A percentile compares a stretch with the other conserved stretches of the same genome.
phyloP scores from a whole-genome alignment of 1,139 yeast species.

The Candida sanyaensis region DNA sequence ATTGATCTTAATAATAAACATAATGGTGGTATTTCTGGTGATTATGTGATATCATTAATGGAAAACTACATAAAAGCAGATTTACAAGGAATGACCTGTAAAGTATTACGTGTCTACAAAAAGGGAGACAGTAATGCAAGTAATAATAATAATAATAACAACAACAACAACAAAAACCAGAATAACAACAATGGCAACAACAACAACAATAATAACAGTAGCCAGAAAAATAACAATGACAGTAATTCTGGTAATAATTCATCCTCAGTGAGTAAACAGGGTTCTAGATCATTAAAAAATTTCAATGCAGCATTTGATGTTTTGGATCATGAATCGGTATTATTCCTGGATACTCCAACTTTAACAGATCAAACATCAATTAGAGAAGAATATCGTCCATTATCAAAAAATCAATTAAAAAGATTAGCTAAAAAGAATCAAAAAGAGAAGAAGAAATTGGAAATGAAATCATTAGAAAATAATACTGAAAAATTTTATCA shows the following conservation, averaged over 20 bases:
- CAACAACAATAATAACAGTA: neutral
- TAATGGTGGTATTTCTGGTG: slow-evolving; percentile 41
- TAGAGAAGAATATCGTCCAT: slow-evolving; percentile 20
- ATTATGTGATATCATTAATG: slow-evolving; percentile 37
- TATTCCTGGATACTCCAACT: slow-evolving; percentile 20
- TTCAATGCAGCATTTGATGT: slow-evolving; percentile 32
- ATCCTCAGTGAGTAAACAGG: neutral
- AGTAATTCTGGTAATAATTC: neutral
- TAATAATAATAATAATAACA: too few relatives aligned
- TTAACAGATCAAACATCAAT: slow-evolving; percentile 5
- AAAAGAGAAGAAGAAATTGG: slow-evolving; percentile 13
- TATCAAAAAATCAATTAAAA: slow-evolving; percentile 40
- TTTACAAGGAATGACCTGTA: slow-evolving; percentile 33
- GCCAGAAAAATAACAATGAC: too few relatives aligned
- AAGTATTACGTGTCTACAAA: slow-evolving; percentile 35
- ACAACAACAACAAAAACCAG: slow-evolving; percentile 1
- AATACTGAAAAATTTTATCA: slow-evolving; percentile 27
- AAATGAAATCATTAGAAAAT: slow-evolving; percentile 16
- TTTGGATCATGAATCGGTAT: slow-evolving; percentile 30
- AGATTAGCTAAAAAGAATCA: slow-evolving; percentile 29
- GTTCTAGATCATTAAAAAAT: slow-evolving; percentile 15
- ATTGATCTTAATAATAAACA: slow-evolving; percentile 32
- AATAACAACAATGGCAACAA: neutral
- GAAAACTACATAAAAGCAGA: slow-evolving; percentile 32
- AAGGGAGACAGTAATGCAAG: slow-evolving; percentile 4